These are phyloP conservation scores for Sclerotinia borealis DNA, from an alignment of 2,329 filamentous ascomycete genomes.

Conservation along the genomic window DNA sequence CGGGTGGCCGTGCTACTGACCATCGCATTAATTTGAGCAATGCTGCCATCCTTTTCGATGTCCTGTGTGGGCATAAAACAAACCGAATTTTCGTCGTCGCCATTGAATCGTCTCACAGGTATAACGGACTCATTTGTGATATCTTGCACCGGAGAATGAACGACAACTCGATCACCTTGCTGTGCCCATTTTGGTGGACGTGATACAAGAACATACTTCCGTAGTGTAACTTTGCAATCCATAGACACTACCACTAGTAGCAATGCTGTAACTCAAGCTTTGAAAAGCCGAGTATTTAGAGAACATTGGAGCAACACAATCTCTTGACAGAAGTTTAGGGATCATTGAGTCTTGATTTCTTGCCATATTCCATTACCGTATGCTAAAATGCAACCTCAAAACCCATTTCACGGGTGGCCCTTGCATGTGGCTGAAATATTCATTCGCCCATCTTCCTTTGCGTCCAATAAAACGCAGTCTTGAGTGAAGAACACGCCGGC, in stretches of 20 bases:
- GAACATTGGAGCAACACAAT: background rate
- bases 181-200: conserved; percentile 20
- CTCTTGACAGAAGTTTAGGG: background rate
- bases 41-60: conserved; percentile 23
- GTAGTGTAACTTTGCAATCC: conserved; percentile 19
- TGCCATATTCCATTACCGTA: background rate
- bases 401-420: background rate
- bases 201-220: conserved; percentile 22
- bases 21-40: conserved; percentile 15
- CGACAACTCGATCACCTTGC: conserved; percentile 18
- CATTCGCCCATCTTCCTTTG: background rate
- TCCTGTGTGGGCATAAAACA: conserved; percentile 22
- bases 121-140: conserved; percentile 15
- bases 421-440: background rate
- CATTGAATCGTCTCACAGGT: conserved; percentile 20
- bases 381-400: background rate
- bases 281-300: background rate
- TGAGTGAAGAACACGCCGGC: background rate
- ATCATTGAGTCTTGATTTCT: background rate
- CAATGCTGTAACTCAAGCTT: background rate
- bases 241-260: background rate
- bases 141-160: conserved; percentile 22
- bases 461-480: background rate
- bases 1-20: conserved; percentile 7
- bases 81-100: conserved; percentile 20